phyloP scores from a whole-genome alignment of 225 moss, liverwort and hornwort genomes.

The Polytrichum commune region DNA sequence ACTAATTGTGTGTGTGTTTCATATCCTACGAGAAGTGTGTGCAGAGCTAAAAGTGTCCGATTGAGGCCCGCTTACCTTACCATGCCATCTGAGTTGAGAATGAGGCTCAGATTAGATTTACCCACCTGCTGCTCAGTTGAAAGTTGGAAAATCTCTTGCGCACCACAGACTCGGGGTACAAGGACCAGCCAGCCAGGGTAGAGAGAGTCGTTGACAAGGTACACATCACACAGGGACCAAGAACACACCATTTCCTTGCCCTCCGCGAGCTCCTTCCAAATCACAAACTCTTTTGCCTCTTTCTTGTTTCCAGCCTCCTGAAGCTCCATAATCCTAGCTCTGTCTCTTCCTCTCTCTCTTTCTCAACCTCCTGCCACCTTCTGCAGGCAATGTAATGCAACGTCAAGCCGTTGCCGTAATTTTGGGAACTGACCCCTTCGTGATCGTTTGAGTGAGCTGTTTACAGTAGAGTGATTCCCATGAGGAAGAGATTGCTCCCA shows the following conservation, averaged over 20 bases:
- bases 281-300: slow-evolving; percentile 12
- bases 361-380: neutral
- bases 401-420: too few species aligned
- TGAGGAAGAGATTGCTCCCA: too few species aligned
- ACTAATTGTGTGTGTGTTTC: too few species aligned
- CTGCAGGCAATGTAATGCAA: neutral
- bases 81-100: too few species aligned
- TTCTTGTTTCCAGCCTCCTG: neutral
- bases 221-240: slow-evolving; percentile 26
- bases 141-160: slow-evolving; percentile 29
- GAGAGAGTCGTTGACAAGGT: slow-evolving; percentile 35
- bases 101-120: too few species aligned
- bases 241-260: slow-evolving; percentile 28
- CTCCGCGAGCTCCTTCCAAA: slow-evolving; percentile 27
- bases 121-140: slow-evolving; percentile 31
- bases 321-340: neutral
- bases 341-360: neutral
- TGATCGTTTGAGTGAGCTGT: too few species aligned
- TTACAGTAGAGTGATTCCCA: too few species aligned
- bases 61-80: too few species aligned
- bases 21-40: too few species aligned
- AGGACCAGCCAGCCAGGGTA: slow-evolving; percentile 49
- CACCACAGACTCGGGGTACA: slow-evolving; percentile 24
- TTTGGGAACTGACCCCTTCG: too few species aligned
- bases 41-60: too few species aligned